Conservation (phyloP, 345 rosid species). For the Cardamine chenopodiifolia region DNA sequence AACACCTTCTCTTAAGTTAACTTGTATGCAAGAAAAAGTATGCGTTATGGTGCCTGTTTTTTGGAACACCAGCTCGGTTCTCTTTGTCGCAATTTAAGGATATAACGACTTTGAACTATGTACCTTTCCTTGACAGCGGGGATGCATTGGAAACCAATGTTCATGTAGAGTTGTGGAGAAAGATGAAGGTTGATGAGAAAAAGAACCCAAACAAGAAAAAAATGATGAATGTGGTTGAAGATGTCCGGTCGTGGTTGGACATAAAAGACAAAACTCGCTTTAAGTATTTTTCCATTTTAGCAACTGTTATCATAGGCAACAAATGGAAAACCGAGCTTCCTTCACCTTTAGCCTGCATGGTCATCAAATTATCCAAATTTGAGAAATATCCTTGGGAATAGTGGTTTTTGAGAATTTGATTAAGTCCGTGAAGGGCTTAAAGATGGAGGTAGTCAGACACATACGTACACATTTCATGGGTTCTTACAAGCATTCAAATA, state of each 20-base stretch:
- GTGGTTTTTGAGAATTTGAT: not conserved
- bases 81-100: not conserved
- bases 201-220: not conserved
- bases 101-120: not conserved
- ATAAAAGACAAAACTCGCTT: not conserved
- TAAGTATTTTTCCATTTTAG: not conserved
- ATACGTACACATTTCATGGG: not conserved
- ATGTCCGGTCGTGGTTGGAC: not conserved
- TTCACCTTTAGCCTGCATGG: not conserved
- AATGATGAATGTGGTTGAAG: not conserved
- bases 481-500: not conserved
- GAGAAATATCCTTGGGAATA: not conserved
- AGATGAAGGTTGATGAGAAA: not conserved
- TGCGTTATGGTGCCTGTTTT: conserved; percentile 3
- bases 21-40: not conserved
- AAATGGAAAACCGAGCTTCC: not conserved
- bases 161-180: not conserved
- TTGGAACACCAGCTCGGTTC: not conserved
- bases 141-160: not conserved
- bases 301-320: not conserved
- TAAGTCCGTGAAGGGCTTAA: not conserved
- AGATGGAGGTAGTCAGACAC: not conserved
- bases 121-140: not conserved
- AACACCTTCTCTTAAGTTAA: not conserved
- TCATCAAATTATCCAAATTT: not conserved